Base-by-base conservation (phyloP, 192 early-diverging fungal genomes). In the Rhizoclosmatium globosum region DNA sequence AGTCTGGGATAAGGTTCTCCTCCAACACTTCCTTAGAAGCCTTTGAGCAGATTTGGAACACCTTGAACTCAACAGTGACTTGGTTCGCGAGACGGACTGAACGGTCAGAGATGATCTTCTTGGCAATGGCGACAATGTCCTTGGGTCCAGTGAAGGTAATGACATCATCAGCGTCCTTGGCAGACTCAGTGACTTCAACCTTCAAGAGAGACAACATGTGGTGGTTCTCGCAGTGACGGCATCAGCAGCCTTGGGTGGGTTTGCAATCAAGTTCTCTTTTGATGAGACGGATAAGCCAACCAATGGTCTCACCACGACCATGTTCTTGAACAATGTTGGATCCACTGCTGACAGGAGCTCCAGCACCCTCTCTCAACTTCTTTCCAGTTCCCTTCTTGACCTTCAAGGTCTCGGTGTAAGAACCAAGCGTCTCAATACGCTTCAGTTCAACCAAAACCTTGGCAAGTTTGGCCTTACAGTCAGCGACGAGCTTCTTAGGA, bases 401-500 rank as follows among this genome's bases (percentile, higher is more conserved):
- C 44, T 57, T 70, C 38, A 91, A n/a, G 0, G 62, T 72, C 58
- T 88, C 88, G 31, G 60, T 66, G 76, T 82, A 83, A 23, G 71
- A 85, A 44, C 60, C 80, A 71, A 90, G 81, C 42, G 87, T 83
- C 71, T 93, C 92, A 67, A 90, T 76, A 77, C 93, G 90, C 65
- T 92, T 93, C 72, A 90, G 89, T 57, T 92, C 93, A 38, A 85
- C 89, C 17, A 91, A 89, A 17, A 93, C 81, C 44, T 90, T 88
- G 1, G 83, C 74, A 59, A 99, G 85, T 81, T 94, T 92, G 15
- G 79, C 84, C 38, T 88, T 87, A 7, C 92, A 91, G 38, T 91
- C 91, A 4, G 91, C 90, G 1, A 95, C 98, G 21, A 94, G 93
- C 15, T 89, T 90, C 62, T 86, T 89, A 9, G 92, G 92, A 44